Percentiles rank a stretch among this genome's conserved stretches.
Evolutionary conservation across 148 eudicot species (phyloP).

Genomic region (Simmondsia chinensis): DNA sequence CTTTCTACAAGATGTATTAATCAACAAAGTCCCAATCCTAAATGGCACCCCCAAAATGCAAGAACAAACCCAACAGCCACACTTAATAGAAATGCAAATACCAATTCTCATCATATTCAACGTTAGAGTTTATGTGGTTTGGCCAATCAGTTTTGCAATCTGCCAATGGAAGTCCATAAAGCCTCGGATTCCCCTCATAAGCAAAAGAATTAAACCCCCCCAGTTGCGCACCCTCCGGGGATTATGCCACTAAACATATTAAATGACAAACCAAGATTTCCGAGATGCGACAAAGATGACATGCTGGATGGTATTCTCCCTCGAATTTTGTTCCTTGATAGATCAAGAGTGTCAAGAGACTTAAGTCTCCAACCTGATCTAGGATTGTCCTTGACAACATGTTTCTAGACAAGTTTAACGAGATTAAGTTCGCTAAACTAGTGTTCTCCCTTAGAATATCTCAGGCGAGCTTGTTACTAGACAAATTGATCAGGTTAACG

Average conservation of each 20-base stretch:
- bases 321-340: constrained; percentile 31
- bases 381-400: constrained; percentile 32
- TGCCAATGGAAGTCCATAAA: constrained; percentile 38
- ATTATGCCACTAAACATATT: constrained; percentile 35
- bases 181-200: constrained; percentile 30
- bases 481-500: constrained; percentile 35
- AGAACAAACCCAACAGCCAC: neutral
- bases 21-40: neutral
- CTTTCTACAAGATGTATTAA: neutral
- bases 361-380: constrained; percentile 17
- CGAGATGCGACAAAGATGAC: constrained; percentile 18
- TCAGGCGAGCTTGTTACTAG: constrained; percentile 25
- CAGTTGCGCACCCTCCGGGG: constrained; percentile 38
- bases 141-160: constrained; percentile 4
- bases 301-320: constrained; percentile 41
- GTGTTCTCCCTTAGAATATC: constrained; percentile 27
- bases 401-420: constrained; percentile 38
- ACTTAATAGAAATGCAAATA: neutral
- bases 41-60: neutral
- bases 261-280: constrained; percentile 30
- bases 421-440: constrained; percentile 14
- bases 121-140: neutral
- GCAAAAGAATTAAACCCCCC: constrained; percentile 14
- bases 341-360: constrained; percentile 23
- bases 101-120: neutral